A percentile compares a stretch with the other conserved stretches of the same genome.
These are phyloP conservation scores for Glaciozyma antarctica DNA, from an alignment of 768 basidiomycete species.

Conservation along the genomic window DNA sequence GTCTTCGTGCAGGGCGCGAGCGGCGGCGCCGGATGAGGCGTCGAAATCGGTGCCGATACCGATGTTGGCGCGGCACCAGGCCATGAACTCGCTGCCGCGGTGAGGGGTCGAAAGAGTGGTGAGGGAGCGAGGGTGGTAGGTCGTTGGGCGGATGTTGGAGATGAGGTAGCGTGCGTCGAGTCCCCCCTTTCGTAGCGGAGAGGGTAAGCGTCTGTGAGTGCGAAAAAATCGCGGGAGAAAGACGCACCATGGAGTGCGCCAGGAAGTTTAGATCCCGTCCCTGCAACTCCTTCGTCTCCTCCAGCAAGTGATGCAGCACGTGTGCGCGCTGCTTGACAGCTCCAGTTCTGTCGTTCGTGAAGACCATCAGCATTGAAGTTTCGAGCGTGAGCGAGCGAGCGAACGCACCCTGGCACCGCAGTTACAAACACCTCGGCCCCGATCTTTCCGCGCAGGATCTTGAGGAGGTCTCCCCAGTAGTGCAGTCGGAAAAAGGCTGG, in stretches of 20 bases:
- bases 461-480: slow-evolving; percentile 86
- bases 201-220: too few relatives aligned
- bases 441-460: slow-evolving; percentile 64
- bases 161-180: slow-evolving; percentile 90
- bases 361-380: too few relatives aligned
- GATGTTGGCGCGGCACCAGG: slow-evolving; percentile 86
- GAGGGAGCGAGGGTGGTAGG: slow-evolving; percentile 76
- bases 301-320: slow-evolving; percentile 62
- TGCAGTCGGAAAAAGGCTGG: slow-evolving; percentile 47
- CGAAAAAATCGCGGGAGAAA: too few relatives aligned
- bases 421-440: slow-evolving; percentile 95
- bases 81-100: slow-evolving; percentile 95
- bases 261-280: slow-evolving; percentile 84
- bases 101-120: slow-evolving; percentile 89
- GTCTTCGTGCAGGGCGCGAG: slow-evolving; percentile 30
- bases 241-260: slow-evolving; percentile 76
- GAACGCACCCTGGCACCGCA: slow-evolving; percentile 73
- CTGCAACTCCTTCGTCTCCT: slow-evolving; percentile 46
- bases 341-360: slow-evolving; percentile 56
- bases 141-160: slow-evolving; percentile 65
- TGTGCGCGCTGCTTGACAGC: slow-evolving; percentile 73
- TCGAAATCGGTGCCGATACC: slow-evolving; percentile 58
- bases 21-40: slow-evolving; percentile 34
- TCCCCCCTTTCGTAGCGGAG: slow-evolving; percentile 50
- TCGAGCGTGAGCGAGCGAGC: not conserved